A percentile compares a stretch with the other conserved stretches of the same genome.
Conservation (phyloP, 2,329 filamentous ascomycete species). For the Phialemoniopsis sp. region DNA sequence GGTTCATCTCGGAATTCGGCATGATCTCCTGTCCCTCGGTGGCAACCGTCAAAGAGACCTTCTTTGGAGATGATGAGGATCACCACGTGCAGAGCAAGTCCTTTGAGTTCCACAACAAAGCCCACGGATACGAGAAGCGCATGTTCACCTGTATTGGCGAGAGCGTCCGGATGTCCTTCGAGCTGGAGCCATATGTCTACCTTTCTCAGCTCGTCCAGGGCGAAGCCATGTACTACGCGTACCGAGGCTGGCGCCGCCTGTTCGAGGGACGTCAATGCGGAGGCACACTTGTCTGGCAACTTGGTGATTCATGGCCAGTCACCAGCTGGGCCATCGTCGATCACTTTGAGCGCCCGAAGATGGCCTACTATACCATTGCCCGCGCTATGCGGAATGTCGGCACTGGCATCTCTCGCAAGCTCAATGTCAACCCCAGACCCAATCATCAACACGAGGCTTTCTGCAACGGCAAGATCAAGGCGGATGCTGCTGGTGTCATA, state of each 20-base stretch:
- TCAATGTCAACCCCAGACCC: not conserved
- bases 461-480: not conserved
- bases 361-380: constrained; percentile 40
- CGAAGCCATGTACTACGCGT: constrained; percentile 40
- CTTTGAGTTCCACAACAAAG: not conserved
- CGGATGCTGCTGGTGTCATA: no score
- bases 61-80: not conserved
- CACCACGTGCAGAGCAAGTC: not conserved
- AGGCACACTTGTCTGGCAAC: constrained; percentile 65
- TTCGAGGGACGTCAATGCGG: constrained; percentile 56
- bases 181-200: constrained; percentile 43
- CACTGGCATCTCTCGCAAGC: constrained; percentile 40
- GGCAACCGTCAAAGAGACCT: no score
- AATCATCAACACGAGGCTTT: no score
- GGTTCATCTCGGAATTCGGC: no score
- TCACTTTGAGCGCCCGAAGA: constrained; percentile 60
- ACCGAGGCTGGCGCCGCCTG: constrained; percentile 51
- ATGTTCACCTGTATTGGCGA: no score
- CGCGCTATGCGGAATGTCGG: constrained; percentile 56
- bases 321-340: constrained; percentile 64
- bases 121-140: not conserved
- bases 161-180: no score
- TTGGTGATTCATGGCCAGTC: constrained; percentile 68
- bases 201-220: constrained; percentile 45
- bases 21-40: no score